These are phyloP conservation scores for Lobosporangium transversale DNA, from an alignment of 192 early-diverging fungal genomes.

Conservation along the genomic window DNA sequence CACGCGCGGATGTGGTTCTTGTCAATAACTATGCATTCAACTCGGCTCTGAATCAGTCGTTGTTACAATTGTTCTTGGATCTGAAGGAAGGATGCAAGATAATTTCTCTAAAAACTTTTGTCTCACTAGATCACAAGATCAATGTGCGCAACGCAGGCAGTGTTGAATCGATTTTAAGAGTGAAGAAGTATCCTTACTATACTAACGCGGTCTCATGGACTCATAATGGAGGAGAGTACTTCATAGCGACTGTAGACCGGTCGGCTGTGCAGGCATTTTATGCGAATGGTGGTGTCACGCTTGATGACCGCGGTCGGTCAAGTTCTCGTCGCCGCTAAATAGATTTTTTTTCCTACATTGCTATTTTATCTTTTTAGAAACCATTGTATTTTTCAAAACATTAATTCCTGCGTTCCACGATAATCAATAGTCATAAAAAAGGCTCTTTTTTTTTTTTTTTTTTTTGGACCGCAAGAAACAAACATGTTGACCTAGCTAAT, in stretches of 20 bases:
- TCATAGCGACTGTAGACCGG: conserved; percentile 82
- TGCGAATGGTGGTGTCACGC: conserved; percentile 10
- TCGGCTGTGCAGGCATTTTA: conserved; percentile 57
- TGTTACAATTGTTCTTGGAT: conserved; percentile 90
- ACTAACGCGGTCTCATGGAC: conserved; percentile 83
- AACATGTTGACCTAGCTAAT: no score
- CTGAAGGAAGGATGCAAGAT: conserved; percentile 88
- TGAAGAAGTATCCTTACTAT: conserved; percentile 73
- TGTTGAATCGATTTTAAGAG: conserved; percentile 75
- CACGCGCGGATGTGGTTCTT: conserved; percentile 89
- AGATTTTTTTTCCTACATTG: conserved; percentile 4
- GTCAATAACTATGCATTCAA: conserved; percentile 98
- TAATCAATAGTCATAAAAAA: neutral
- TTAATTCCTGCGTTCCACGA: neutral
- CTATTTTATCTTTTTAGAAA: neutral
- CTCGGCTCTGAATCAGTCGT: conserved; percentile 81
- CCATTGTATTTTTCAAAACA: neutral
- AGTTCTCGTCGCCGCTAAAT: conserved; percentile 23
- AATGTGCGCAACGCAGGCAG: conserved; percentile 75
- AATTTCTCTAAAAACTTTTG: conserved; percentile 88
- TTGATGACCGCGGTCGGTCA: conserved; percentile 30
- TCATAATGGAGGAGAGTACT: conserved; percentile 81
- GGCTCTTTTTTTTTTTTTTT: conserved; percentile 16
- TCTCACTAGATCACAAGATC: conserved; percentile 79
- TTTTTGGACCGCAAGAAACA: neutral